Conservation (phyloP, 352 stramenopile genomes). For the Blastocystis sp. region DNA sequence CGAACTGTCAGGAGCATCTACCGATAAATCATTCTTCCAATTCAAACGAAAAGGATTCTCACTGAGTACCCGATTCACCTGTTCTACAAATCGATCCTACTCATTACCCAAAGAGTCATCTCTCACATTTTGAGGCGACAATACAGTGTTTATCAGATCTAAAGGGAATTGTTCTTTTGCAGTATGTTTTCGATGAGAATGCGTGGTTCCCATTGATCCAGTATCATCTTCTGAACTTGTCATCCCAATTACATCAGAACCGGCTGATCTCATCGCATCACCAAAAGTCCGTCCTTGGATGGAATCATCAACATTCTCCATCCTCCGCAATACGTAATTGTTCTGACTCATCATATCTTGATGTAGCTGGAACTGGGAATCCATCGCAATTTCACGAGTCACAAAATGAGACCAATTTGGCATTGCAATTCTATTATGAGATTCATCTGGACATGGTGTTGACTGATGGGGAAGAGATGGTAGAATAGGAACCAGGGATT, state of each 20-base stretch:
- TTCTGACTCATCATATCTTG: constrained; percentile 63
- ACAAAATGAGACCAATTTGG: constrained; percentile 1
- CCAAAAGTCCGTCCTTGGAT: background rate
- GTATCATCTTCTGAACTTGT: constrained; percentile 43
- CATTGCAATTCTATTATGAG: background rate
- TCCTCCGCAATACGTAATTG: constrained; percentile 42
- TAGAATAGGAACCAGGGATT: background rate
- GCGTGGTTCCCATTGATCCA: background rate
- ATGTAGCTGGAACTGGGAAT: constrained; percentile 57
- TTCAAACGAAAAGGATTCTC: background rate
- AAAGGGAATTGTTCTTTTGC: background rate
- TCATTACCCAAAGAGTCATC: background rate
- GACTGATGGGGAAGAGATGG: background rate
- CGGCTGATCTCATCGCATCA: background rate
- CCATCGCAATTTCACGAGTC: constrained; percentile 27
- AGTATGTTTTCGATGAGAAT: background rate
- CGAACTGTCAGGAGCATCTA: background rate
- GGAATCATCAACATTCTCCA: background rate
- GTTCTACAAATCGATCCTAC: constrained; percentile 61
- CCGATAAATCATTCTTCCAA: background rate
- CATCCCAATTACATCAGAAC: constrained; percentile 2
- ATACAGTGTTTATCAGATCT: constrained; percentile 12
- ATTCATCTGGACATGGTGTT: background rate
- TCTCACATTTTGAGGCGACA: constrained; percentile 42
- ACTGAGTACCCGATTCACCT: constrained; percentile 22